These are phyloP conservation scores for Sclerotinia spermophila DNA, from an alignment of 2,329 filamentous ascomycete genomes.

Conservation along the genomic window DNA sequence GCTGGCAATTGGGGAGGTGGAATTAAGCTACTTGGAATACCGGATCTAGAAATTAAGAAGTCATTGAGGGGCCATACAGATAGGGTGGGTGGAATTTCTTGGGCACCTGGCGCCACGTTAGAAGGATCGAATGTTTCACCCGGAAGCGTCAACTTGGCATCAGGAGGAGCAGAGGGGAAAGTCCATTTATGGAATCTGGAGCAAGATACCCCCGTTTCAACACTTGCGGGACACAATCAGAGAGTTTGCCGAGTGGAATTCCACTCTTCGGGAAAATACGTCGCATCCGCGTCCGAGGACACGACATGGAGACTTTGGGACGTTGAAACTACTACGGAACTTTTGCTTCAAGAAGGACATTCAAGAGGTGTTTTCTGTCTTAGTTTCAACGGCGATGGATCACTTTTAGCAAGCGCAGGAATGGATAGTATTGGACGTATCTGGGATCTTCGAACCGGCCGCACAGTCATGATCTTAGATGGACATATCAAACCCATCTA, in stretches of 20 bases:
- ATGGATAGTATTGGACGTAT: constrained; percentile 91
- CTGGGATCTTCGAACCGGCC: constrained; percentile 89
- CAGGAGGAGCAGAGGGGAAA: constrained; percentile 82
- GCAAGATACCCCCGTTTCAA: constrained; percentile 79
- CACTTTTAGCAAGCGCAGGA: constrained; percentile 84
- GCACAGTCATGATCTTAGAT: constrained; percentile 94
- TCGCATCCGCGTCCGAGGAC: constrained; percentile 92
- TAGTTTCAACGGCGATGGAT: constrained; percentile 87
- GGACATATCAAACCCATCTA: constrained; percentile 87
- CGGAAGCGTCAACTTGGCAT: constrained; percentile 77
- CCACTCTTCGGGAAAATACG: constrained; percentile 83
- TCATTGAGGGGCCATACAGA: constrained; percentile 80
- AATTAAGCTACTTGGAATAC: constrained; percentile 80
- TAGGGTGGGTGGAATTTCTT: constrained; percentile 84
- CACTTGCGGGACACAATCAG: constrained; percentile 76
- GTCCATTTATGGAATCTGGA: constrained; percentile 88
- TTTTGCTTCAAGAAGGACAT: constrained; percentile 90
- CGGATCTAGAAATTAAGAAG: constrained; percentile 71
- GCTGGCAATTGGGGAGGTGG: constrained; percentile 92
- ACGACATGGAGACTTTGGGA: constrained; percentile 98
- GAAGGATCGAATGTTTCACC: constrained; percentile 66
- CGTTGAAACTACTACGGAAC: constrained; percentile 75
- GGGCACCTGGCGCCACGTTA: constrained; percentile 80
- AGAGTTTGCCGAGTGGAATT: constrained; percentile 92
- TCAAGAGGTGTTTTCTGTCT: constrained; percentile 89